A percentile compares a stretch with the other conserved stretches of the same genome.
These are phyloP conservation scores for Gardenia jasminoides DNA, from an alignment of 257 asterid genomes.

Conservation along the genomic window DNA sequence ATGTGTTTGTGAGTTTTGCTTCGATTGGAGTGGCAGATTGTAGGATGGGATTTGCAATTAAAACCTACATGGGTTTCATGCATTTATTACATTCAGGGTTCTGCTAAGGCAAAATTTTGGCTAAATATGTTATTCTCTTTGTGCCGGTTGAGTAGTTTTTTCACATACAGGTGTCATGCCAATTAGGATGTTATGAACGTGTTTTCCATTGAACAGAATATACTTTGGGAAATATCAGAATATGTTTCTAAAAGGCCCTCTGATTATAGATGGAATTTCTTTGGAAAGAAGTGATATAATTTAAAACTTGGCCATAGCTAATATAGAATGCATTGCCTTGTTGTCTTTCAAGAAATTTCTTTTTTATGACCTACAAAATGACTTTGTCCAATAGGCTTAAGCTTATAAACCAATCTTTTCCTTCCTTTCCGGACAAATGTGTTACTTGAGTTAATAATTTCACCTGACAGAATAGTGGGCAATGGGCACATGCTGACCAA, in stretches of 20 bases:
- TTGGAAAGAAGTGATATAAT: background rate
- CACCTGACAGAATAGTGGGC: no score
- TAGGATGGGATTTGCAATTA: no score
- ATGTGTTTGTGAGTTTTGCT: background rate
- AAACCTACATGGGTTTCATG: background rate
- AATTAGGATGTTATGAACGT: background rate
- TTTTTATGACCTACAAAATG: background rate
- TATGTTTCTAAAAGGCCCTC: background rate
- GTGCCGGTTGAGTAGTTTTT: background rate
- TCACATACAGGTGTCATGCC: background rate
- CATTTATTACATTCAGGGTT: background rate
- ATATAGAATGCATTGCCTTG: background rate
- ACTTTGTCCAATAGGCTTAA: no score
- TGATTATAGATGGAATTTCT: background rate
- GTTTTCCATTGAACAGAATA: background rate
- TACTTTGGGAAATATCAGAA: background rate
- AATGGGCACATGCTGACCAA: no score
- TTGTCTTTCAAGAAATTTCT: background rate
- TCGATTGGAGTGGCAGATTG: background rate
- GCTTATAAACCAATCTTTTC: no score
- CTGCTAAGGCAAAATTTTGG: background rate
- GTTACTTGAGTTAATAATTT: no score
- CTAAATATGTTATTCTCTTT: background rate
- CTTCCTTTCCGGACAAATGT: no score
- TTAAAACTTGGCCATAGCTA: background rate